Conservation (phyloP, 108 stramenopile genomes). For the Conticribra weissflogii region DNA sequence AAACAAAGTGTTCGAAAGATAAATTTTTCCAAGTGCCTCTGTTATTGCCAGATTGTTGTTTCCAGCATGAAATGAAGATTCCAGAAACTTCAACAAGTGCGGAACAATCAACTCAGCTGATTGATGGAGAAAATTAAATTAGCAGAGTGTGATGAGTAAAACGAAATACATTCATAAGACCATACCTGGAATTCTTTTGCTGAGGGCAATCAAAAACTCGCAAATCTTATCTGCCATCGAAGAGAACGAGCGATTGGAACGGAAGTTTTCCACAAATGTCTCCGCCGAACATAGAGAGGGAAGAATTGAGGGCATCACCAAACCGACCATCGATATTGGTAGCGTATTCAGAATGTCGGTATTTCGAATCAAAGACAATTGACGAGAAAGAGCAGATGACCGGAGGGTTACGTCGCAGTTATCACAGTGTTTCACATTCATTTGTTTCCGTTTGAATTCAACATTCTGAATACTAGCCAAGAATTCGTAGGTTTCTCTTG, state of each 20-base stretch:
- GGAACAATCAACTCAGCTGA: constrained; percentile 7
- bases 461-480: constrained; percentile 17
- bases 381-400: constrained; percentile 22
- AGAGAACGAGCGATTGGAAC: background rate
- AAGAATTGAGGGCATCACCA: constrained; percentile 26
- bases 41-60: constrained; percentile 1
- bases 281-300: constrained; percentile 5
- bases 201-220: constrained; percentile 6
- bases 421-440: background rate
- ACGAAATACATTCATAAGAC: no score
- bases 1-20: constrained; percentile 10
- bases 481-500: constrained; percentile 10
- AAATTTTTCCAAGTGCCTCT: constrained; percentile 20
- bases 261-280: constrained; percentile 20
- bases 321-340: constrained; percentile 3
- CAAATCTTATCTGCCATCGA: constrained; percentile 28
- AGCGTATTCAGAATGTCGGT: background rate
- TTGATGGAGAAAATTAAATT: no score
- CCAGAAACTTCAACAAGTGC: constrained; percentile 10
- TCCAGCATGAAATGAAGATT: background rate
- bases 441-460: constrained; percentile 1
- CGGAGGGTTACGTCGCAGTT: constrained; percentile 1
- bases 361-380: constrained; percentile 11
- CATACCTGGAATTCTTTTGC: constrained; percentile 22
- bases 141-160: no score